Percentiles rank a stretch among this genome's conserved stretches.
Evolutionary conservation across 176 grass and related monocot genomes (phyloP).

Genomic region (Thinopyrum elongatum): DNA sequence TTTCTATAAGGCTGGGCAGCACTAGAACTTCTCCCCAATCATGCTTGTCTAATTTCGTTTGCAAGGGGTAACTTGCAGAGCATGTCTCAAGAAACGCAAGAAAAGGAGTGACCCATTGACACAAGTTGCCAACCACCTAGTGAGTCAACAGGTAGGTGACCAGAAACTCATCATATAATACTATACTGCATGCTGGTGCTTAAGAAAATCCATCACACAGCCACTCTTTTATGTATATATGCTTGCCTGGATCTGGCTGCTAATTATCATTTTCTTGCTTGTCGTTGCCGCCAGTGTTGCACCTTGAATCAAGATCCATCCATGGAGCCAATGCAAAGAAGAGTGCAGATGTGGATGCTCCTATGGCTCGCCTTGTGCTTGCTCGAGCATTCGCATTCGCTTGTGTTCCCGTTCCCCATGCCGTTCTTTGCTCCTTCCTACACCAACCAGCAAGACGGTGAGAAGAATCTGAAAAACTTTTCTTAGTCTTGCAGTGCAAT

Average conservation of each 20-base stretch:
- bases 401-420: slow-evolving; percentile 32
- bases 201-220: neutral
- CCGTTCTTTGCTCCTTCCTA: slow-evolving; percentile 21
- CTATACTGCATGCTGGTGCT: slow-evolving; percentile 11
- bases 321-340: slow-evolving; percentile 1
- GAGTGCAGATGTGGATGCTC: neutral
- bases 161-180: slow-evolving; percentile 16
- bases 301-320: neutral
- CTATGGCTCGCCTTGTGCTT: slow-evolving; percentile 24
- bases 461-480: neutral
- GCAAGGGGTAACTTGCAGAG: slow-evolving; percentile 10
- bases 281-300: neutral
- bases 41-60: neutral
- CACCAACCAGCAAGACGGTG: slow-evolving; percentile 34
- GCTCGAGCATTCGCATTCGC: slow-evolving; percentile 4
- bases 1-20: neutral
- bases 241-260: neutral
- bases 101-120: neutral
- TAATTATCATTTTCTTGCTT: neutral
- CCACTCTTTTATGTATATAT: neutral
- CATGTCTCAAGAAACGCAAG: neutral
- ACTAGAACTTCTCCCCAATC: neutral
- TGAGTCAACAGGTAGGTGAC: slow-evolving; percentile 33
- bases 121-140: neutral
- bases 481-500: neutral